Conservation (phyloP, 2,329 filamentous ascomycete species). For the Nigrograna mackinnonii region DNA sequence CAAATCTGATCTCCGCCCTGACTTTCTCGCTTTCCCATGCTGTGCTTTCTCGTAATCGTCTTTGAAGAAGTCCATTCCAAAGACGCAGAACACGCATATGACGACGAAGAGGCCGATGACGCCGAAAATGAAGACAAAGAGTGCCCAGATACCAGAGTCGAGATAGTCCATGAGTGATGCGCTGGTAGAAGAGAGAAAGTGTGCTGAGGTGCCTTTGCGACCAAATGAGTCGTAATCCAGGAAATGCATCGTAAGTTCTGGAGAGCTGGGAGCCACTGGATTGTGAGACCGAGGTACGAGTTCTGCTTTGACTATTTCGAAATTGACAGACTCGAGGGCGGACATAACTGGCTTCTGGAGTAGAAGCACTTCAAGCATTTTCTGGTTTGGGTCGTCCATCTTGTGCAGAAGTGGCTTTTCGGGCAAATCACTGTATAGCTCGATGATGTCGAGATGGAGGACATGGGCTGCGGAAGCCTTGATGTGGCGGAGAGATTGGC, state of each 20-base stretch:
- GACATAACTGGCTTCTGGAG: conserved; percentile 26
- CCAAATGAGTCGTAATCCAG: conserved; percentile 33
- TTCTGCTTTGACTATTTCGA: conserved; percentile 26
- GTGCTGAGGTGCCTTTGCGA: conserved; percentile 27
- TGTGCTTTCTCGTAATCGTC: conserved; percentile 34
- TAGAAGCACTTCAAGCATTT: conserved; percentile 31
- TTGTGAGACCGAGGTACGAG: conserved; percentile 15
- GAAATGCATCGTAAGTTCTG: conserved; percentile 23
- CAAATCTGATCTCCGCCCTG: conserved; percentile 19
- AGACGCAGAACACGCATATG: conserved; percentile 27
- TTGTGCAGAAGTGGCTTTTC: conserved; percentile 11
- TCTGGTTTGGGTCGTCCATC: conserved; percentile 22
- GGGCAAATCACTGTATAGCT: conserved; percentile 21
- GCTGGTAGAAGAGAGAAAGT: conserved; percentile 14
- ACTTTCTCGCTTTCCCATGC: conserved; percentile 21
- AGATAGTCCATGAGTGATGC: conserved; percentile 19
- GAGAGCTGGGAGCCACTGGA: neutral
- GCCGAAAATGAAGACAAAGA: conserved; percentile 25
- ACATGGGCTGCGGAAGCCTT: conserved; percentile 18
- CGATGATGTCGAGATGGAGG: conserved; percentile 33
- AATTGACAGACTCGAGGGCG: conserved; percentile 19
- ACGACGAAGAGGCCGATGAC: conserved; percentile 27
- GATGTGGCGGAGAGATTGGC: conserved; percentile 23
- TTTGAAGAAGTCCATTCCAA: conserved; percentile 22
- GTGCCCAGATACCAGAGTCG: conserved; percentile 24